Base-by-base conservation (phyloP, 805 yeast genomes). In the Danielia reshetovae region DNA sequence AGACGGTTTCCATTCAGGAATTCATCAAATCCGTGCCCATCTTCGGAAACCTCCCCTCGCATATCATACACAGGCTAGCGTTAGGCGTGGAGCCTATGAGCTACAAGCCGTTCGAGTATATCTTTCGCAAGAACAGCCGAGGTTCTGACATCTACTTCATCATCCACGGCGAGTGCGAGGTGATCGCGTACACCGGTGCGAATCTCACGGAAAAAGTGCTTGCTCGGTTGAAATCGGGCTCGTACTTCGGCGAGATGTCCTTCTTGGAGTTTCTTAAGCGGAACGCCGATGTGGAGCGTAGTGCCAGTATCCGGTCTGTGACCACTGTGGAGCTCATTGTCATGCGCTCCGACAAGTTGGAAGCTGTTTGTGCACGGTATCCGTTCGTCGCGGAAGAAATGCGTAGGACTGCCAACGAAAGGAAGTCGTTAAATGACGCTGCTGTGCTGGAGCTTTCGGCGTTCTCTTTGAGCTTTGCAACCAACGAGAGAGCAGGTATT, bases 241-340 rank as follows among this genome's bases (percentile, higher is more conserved):
- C 78, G 22, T 81, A 79, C 56, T 81, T 83, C 59, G 93, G 93
- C 15, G 90, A 82, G 54, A 79, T 82, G 80, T 74, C 85, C 0
- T 83, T 82, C 46, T 56, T 83, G 27, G 62, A 75, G 3, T 67
- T 68, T 9, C 48, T 78, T 14, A 56, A 63, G 16, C 52, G 59
- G 29, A 49, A 51, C 11, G 40, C 36, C 34, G 48, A 59, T 45
- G 28, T 49, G 37, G 32, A 54, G 6, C 58, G 89, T 44, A 72
- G 79, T 27, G 89, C 88, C 0, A 75, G 75, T 38, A 77, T 83
- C 22, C 64, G 88, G 39, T 68, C 87, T 0, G 72, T 79, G 9
- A 62, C 78, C 4, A 66, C 72, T 13, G 75, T 78, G 16, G 85
- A 81, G 38, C 67, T 81, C 27, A 59, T 83, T 32, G 76, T 79